Evolutionary conservation across 768 basidiomycete species (phyloP).

Genomic region (Collybiopsis confluens): DNA sequence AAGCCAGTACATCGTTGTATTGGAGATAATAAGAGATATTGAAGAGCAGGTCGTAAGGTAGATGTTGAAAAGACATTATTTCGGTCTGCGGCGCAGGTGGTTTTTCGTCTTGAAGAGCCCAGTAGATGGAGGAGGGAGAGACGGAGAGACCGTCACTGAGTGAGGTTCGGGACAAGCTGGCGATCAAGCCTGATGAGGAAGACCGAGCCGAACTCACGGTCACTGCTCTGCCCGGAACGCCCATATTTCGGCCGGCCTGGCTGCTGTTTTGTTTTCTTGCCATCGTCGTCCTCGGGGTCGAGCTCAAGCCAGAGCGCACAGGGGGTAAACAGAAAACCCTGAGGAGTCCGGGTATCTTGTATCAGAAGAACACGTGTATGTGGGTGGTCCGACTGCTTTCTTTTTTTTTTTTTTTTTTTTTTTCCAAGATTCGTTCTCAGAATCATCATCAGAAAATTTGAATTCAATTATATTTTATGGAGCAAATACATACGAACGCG

Average conservation of each 20-base stretch:
- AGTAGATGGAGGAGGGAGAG: background rate
- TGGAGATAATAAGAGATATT: slow-evolving; percentile 63
- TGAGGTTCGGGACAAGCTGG: slow-evolving; percentile 3
- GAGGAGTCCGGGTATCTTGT: no score
- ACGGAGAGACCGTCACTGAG: slow-evolving; percentile 6
- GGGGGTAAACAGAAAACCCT: no score
- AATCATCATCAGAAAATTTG: no score
- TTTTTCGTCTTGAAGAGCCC: background rate
- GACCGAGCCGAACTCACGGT: slow-evolving; percentile 8
- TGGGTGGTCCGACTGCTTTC: no score
- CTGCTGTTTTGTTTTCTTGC: background rate
- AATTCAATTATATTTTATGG: no score
- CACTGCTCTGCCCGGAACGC: slow-evolving; percentile 1
- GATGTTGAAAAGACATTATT: slow-evolving; percentile 26
- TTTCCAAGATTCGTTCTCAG: no score
- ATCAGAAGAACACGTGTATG: no score
- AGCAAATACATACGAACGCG: no score
- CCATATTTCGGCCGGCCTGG: background rate
- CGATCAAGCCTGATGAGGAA: slow-evolving; percentile 5
- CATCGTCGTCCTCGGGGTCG: no score
- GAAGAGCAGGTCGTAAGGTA: slow-evolving; percentile 70
- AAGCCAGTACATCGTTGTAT: slow-evolving; percentile 52
- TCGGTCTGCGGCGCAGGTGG: background rate
- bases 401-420: no score
- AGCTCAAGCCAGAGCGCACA: no score